Conservation (phyloP, 306 rosid species). For the Acacia crassicarpa region DNA sequence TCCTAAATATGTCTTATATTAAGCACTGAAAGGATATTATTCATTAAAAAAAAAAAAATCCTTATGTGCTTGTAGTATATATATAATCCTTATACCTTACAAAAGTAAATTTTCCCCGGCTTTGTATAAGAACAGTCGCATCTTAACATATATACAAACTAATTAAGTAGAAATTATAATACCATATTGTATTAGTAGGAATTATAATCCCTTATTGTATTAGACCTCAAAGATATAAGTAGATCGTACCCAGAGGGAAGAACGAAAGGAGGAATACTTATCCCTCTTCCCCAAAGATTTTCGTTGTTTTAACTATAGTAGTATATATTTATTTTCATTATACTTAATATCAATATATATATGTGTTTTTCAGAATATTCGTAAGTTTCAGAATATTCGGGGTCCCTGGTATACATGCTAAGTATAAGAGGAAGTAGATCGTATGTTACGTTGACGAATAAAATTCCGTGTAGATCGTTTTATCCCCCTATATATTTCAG, state of each 20-base stretch:
- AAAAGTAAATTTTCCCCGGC: too few species aligned
- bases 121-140: neutral
- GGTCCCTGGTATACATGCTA: neutral
- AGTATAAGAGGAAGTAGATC: neutral
- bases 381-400: neutral
- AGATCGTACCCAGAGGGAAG: neutral
- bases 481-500: neutral
- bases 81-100: too few species aligned
- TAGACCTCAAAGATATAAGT: neutral
- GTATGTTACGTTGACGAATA: neutral
- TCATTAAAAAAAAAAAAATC: too few species aligned
- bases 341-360: neutral
- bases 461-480: neutral
- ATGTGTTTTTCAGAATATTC: too few species aligned
- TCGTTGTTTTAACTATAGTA: neutral
- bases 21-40: fast-evolving
- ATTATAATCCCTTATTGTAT: too few species aligned
- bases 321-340: neutral
- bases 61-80: too few species aligned
- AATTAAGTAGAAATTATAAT: too few species aligned
- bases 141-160: neutral
- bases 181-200: too few species aligned
- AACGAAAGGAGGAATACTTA: neutral
- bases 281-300: neutral
- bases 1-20: too few species aligned